These are phyloP conservation scores for Trametes maxima DNA, from an alignment of 768 basidiomycete genomes.

Conservation along the genomic window DNA sequence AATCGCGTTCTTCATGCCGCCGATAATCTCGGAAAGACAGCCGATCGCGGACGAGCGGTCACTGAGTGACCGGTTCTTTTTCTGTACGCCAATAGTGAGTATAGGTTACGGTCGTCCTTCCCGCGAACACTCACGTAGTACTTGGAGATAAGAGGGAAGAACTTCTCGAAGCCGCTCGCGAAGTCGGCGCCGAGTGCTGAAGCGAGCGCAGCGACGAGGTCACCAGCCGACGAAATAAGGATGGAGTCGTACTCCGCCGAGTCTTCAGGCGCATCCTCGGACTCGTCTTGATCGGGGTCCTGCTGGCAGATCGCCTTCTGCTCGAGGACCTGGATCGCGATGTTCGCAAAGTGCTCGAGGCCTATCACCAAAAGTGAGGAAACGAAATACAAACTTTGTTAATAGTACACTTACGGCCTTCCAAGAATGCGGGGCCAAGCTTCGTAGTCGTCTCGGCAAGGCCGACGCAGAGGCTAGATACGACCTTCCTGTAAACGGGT, in stretches of 20 bases:
- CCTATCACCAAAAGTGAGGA: slow-evolving; percentile 41
- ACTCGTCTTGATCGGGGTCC: slow-evolving; percentile 91
- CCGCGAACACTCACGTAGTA: slow-evolving; percentile 72
- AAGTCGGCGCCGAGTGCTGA: slow-evolving; percentile 86
- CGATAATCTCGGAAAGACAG: slow-evolving; percentile 92
- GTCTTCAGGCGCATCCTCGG: slow-evolving; percentile 82
- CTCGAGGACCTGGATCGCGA: slow-evolving; percentile 84
- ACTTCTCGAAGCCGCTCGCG: slow-evolving; percentile 75
- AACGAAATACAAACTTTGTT: background rate
- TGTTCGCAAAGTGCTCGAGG: slow-evolving; percentile 75
- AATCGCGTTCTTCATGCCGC: slow-evolving; percentile 84
- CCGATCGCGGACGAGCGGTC: slow-evolving; percentile 95
- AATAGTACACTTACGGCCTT: slow-evolving; percentile 58
- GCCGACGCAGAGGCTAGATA: slow-evolving; percentile 82
- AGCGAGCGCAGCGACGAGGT: slow-evolving; percentile 89
- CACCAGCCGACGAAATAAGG: slow-evolving; percentile 90
- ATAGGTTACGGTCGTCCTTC: background rate
- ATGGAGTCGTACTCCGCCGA: slow-evolving; percentile 97
- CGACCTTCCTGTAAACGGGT: slow-evolving; percentile 67
- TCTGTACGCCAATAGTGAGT: slow-evolving; percentile 44
- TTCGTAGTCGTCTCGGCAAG: slow-evolving; percentile 92
- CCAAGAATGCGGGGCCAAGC: slow-evolving; percentile 85
- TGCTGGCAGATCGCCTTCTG: slow-evolving; percentile 97
- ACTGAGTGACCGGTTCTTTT: slow-evolving; percentile 81
- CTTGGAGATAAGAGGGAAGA: slow-evolving; percentile 87